Base-by-base conservation (phyloP, 164 flowering plant genomes). In the Magnolia officinalis region DNA sequence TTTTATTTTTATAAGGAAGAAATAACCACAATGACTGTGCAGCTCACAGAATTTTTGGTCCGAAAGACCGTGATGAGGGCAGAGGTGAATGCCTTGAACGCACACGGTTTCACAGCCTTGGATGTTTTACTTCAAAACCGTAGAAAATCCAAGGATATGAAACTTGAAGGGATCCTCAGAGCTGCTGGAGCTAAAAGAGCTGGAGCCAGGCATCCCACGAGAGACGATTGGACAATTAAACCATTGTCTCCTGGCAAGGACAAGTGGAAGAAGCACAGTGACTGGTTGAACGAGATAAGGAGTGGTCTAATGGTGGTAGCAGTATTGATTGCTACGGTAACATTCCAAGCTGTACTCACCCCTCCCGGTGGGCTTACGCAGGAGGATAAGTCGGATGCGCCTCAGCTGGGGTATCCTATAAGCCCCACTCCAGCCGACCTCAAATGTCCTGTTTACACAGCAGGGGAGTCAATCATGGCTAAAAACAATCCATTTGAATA, bases 351-450 rank as follows among this genome's bases (percentile, higher is more conserved):
- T 8, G 74, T 16, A 24, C 16, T 58, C 65, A 72, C 6, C 18
- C 74, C 74, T 21, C 64, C 74, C 2, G 74, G 74, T 11, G 74
- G 74, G 8, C 6, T 58, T 8, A 26, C 11, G 20, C 74, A 72
- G 20, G 74, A 24, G 0, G 65, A 55, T 2, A 8, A 6, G 18
- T 1, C 0, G 5, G 2, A 26, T 11, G 6, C 72, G 2, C 8
- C 13, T 18, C 6, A 3, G 45, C 0, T 5, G 45, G 45, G 6
- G 45, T 3, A 5, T 37, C 45, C 45, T 37, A 37, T 0, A 3
- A 37, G 4, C 37, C 37, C 37, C 2, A 3, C 37, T 31, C 37
- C 2, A 31, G 37, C 37, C 3, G 37, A 31, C 3, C 37, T 23
- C 24, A 23, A 23, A 23, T 0, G 24, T 23, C 24, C 37, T 31